A percentile compares a stretch with the other conserved stretches of the same genome.
Evolutionary conservation across 495 filamentous ascomycete species (phyloP).

Genomic region (Penicillium herquei): DNA sequence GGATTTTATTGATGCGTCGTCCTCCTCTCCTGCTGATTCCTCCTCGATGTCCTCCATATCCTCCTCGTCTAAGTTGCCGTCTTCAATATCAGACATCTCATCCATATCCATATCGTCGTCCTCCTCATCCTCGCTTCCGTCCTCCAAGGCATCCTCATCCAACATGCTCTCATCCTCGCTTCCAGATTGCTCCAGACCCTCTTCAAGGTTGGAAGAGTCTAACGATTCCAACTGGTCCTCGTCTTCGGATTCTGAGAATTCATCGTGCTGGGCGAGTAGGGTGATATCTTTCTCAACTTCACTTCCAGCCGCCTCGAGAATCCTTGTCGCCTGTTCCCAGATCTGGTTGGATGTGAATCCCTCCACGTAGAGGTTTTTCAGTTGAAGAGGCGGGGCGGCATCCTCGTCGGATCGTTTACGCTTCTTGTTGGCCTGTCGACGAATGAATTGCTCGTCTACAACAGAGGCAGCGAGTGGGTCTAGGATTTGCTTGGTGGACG

Average conservation of each 20-base stretch:
- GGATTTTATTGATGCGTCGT: slow-evolving; percentile 8
- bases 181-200: slow-evolving; percentile 36
- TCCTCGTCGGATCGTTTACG: slow-evolving; percentile 56
- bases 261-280: slow-evolving; percentile 23
- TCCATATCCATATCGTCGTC: slow-evolving; percentile 25
- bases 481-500: slow-evolving; percentile 70
- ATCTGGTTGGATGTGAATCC: slow-evolving; percentile 88
- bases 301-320: slow-evolving; percentile 44
- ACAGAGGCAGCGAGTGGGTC: slow-evolving; percentile 72
- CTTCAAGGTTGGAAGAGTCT: slow-evolving; percentile 24
- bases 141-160: slow-evolving; percentile 25
- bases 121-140: slow-evolving; percentile 3
- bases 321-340: slow-evolving; percentile 87
- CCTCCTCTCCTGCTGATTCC: slow-evolving; percentile 22
- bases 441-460: slow-evolving; percentile 59
- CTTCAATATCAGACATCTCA: slow-evolving; percentile 22
- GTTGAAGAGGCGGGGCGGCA: slow-evolving; percentile 54
- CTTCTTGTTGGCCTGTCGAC: slow-evolving; percentile 61
- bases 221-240: slow-evolving; percentile 9
- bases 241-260: neutral
- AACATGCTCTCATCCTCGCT: slow-evolving; percentile 20
- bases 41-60: slow-evolving; percentile 17
- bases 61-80: slow-evolving; percentile 18
- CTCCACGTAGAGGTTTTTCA: slow-evolving; percentile 77
- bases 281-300: slow-evolving; percentile 35